Percentiles rank a stretch among this genome's conserved stretches.
Evolutionary conservation across 164 flowering plant species (phyloP).

Genomic region (Umbellularia californica): DNA sequence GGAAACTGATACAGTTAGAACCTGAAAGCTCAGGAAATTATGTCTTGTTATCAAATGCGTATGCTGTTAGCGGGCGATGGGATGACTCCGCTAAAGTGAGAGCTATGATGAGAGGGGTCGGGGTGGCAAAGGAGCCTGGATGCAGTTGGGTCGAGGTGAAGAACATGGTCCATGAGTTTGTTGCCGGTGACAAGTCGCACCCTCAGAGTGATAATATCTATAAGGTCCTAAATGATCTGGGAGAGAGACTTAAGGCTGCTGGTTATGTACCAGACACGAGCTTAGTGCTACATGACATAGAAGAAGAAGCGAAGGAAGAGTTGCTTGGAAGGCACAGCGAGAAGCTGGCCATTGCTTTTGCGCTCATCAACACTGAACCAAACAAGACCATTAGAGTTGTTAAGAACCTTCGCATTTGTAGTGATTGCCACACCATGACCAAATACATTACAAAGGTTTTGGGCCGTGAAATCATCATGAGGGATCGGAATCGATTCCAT

Average conservation of each 20-base stretch:
- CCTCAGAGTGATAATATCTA: slow-evolving; percentile 39
- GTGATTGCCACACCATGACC: slow-evolving; percentile 5
- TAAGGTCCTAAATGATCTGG: slow-evolving; percentile 25
- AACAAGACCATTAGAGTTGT: not conserved
- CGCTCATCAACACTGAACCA: not conserved
- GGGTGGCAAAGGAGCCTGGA: slow-evolving; percentile 13
- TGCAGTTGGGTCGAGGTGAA: slow-evolving; percentile 35
- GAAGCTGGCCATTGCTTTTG: slow-evolving; percentile 11
- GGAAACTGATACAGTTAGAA: slow-evolving; percentile 14
- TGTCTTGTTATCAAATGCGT: slow-evolving; percentile 14
- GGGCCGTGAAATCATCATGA: slow-evolving; percentile 2
- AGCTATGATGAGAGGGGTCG: slow-evolving; percentile 28
- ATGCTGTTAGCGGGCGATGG: slow-evolving; percentile 18
- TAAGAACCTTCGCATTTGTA: slow-evolving; percentile 10
- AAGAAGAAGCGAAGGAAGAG: slow-evolving; percentile 3
- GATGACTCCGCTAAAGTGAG: slow-evolving; percentile 9
- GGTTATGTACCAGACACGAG: slow-evolving; percentile 28
- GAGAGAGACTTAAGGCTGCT: slow-evolving; percentile 27
- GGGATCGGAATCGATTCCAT: slow-evolving; percentile 14
- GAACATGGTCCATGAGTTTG: slow-evolving; percentile 41
- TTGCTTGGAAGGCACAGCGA: slow-evolving; percentile 5
- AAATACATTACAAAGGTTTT: slow-evolving; percentile 4
- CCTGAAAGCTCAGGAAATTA: slow-evolving; percentile 7
- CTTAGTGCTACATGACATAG: slow-evolving; percentile 6
- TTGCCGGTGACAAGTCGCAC: slow-evolving; percentile 50